A percentile compares a stretch with the other conserved stretches of the same genome.
Evolutionary conservation across 2,329 filamentous ascomycete genomes (phyloP).

Genomic region (Ceratocystis ficicola): DNA sequence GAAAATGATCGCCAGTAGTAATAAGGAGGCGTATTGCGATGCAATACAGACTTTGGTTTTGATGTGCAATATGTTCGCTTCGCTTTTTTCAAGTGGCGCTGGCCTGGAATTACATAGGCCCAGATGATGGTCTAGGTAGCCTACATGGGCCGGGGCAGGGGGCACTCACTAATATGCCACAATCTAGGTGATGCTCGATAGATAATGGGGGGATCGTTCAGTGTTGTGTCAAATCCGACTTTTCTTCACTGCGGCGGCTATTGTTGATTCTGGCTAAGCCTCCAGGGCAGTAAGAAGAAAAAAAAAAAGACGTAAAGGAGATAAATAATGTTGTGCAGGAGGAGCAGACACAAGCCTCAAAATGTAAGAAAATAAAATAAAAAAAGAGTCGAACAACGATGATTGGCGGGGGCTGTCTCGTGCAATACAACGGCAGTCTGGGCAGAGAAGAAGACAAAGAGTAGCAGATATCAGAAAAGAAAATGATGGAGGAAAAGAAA

Average conservation of each 20-base stretch:
- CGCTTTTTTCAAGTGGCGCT: constrained; percentile 6
- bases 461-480: background rate
- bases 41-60: constrained; percentile 8
- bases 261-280: background rate
- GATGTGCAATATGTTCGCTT: constrained; percentile 2
- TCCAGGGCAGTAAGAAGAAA: background rate
- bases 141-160: background rate
- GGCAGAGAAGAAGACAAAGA: background rate
- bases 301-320: background rate
- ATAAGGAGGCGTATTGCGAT: background rate
- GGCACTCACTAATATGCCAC: constrained; percentile 5
- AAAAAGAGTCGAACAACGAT: background rate
- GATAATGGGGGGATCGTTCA: background rate
- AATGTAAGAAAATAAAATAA: background rate
- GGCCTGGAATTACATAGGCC: constrained; percentile 1
- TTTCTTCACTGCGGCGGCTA: background rate
- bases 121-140: background rate
- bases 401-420: too few relatives aligned
- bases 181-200: background rate
- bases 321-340: background rate
- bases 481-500: background rate
- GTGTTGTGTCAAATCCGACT: background rate
- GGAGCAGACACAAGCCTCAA: background rate
- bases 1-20: background rate
- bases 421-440: background rate